Evolutionary conservation across 2,329 filamentous ascomycete genomes (phyloP).

Genomic region (Arthrobotrys musiformis): DNA sequence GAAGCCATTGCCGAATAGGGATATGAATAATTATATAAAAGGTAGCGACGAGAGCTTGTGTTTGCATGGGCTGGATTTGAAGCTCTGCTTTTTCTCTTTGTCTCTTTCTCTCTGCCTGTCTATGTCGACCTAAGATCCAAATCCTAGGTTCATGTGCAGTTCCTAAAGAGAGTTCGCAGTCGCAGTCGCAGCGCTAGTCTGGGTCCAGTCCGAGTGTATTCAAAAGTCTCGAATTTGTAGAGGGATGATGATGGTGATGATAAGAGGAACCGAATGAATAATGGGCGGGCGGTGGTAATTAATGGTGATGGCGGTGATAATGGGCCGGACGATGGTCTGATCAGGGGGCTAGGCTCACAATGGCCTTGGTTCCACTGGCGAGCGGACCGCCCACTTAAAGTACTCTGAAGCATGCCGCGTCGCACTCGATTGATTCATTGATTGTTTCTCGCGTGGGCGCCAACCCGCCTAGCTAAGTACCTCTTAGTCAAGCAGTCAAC

Average conservation of each 20-base stretch:
- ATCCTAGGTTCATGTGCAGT: neutral
- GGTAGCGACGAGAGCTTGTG: neutral
- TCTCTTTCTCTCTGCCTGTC: neutral
- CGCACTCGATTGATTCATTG: neutral
- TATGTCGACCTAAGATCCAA: no score
- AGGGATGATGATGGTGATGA: neutral
- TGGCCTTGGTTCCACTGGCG: neutral
- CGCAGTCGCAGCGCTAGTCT: neutral
- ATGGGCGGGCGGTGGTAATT: neutral
- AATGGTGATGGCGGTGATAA: neutral
- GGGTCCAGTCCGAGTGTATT: neutral
- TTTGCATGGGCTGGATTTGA: neutral
- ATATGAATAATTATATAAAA: neutral
- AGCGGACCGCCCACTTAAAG: neutral
- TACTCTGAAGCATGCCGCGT: neutral
- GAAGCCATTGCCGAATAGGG: conserved; percentile 35
- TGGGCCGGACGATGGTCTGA: neutral
- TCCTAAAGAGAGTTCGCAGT: neutral
- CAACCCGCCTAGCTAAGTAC: no score
- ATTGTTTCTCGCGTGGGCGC: neutral
- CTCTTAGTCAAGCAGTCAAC: no score
- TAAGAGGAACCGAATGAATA: neutral
- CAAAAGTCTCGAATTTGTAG: neutral
- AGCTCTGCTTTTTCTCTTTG: neutral
- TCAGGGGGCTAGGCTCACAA: neutral